A percentile compares a stretch with the other conserved stretches of the same genome.
phyloP scores from a whole-genome alignment of 495 filamentous ascomycete species.

The Gamarada debralockiae region DNA sequence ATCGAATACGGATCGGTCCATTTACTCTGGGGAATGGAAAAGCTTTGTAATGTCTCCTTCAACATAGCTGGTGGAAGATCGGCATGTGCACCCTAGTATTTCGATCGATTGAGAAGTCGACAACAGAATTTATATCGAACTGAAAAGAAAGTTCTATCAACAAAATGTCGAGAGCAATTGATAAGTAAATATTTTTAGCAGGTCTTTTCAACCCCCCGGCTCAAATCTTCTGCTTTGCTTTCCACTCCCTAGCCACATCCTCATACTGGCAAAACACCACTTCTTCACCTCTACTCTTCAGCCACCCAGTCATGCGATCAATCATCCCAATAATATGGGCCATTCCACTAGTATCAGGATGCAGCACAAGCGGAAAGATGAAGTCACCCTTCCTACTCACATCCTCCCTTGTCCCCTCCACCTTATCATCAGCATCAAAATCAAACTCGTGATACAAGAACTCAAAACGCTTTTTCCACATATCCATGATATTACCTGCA shows the following conservation, averaged over 20 bases:
- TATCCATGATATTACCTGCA: conserved; percentile 47
- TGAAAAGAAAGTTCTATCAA: no score
- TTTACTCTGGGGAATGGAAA: no score
- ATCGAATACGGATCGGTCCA: no score
- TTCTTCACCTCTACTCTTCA: conserved; percentile 43
- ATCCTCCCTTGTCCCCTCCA: conserved; percentile 32
- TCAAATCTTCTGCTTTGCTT: conserved; percentile 18
- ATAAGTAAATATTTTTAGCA: no score
- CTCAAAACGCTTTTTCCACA: conserved; percentile 58
- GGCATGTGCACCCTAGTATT: no score
- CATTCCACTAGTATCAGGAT: conserved; percentile 56
- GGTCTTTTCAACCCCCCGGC: no score
- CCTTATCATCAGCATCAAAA: conserved; percentile 1
- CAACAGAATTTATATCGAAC: no score
- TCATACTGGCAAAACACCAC: conserved; percentile 45
- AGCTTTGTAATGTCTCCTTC: no score
- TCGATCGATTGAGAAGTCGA: no score
- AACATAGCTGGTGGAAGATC: no score
- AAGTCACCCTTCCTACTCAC: conserved; percentile 53
- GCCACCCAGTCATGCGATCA: conserved; percentile 8
- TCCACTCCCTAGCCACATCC: conserved; percentile 38
- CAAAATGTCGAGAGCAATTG: no score
- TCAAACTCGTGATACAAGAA: conserved; percentile 60
- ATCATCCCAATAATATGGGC: conserved; percentile 56
- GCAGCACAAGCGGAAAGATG: conserved; percentile 57